Conservation (phyloP, 768 basidiomycete species). For the Pisolithus tinctorius region DNA sequence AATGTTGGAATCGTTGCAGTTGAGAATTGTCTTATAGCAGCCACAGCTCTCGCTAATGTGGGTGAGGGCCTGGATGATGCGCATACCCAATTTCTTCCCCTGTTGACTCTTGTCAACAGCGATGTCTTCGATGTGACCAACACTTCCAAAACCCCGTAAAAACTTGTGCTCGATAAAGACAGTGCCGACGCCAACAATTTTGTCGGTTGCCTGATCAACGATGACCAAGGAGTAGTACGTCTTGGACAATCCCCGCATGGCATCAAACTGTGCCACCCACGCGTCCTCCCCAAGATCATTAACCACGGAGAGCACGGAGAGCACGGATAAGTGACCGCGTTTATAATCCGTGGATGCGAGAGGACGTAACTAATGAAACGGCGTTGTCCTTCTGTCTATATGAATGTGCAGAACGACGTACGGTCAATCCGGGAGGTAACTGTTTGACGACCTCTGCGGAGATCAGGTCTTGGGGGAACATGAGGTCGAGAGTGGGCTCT, state of each 20-base stretch:
- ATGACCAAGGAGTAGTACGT: constrained; percentile 88
- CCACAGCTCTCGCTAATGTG: constrained; percentile 74
- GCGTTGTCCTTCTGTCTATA: background rate
- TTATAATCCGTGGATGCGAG: constrained; percentile 78
- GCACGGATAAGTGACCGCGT: constrained; percentile 79
- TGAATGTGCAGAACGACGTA: background rate
- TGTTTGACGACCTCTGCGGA: constrained; percentile 52
- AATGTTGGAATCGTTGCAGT: constrained; percentile 87
- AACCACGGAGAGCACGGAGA: constrained; percentile 63
- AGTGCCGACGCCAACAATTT: constrained; percentile 77
- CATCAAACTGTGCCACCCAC: constrained; percentile 66
- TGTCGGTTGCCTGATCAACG: constrained; percentile 64
- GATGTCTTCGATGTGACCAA: constrained; percentile 98
- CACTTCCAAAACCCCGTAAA: constrained; percentile 72
- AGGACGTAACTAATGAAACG: constrained; percentile 70
- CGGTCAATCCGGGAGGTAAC: constrained; percentile 44
- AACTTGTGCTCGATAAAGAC: constrained; percentile 95
- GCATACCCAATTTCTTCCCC: constrained; percentile 86
- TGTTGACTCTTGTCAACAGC: constrained; percentile 84
- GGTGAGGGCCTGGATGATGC: constrained; percentile 82
- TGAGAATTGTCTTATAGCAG: constrained; percentile 96
- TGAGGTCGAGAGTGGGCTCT: constrained; percentile 64
- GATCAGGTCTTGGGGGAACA: constrained; percentile 71
- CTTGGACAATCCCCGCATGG: constrained; percentile 42
- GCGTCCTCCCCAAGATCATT: constrained; percentile 59